These are phyloP conservation scores for Avicennia marina DNA, from an alignment of 257 asterid species.

Conservation along the genomic window DNA sequence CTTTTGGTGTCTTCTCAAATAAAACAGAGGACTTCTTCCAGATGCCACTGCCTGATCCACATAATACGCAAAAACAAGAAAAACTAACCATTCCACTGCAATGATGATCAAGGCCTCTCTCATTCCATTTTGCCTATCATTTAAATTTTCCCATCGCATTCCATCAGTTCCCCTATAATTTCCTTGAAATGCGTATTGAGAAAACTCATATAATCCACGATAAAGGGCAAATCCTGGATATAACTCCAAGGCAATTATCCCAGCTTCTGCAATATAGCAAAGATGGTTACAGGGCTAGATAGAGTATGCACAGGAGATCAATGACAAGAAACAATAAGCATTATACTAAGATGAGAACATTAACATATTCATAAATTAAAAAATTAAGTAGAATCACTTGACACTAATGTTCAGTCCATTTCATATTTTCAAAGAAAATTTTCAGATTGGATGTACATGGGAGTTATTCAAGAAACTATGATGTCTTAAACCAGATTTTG, in stretches of 20 bases:
- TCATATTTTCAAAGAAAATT: no score
- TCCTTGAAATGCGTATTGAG: constrained; percentile 68
- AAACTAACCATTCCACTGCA: constrained; percentile 74
- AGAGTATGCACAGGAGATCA: constrained; percentile 5
- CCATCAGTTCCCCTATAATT: constrained; percentile 81
- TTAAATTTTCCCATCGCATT: constrained; percentile 85
- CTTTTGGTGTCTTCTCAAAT: constrained; percentile 42
- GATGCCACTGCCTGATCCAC: constrained; percentile 64
- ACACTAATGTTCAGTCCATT: no score
- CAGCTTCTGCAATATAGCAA: constrained; percentile 59
- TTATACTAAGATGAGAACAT: no score
- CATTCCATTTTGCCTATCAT: constrained; percentile 67
- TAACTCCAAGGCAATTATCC: constrained; percentile 76
- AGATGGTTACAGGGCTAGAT: background rate
- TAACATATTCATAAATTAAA: no score
- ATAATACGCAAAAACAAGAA: constrained; percentile 67
- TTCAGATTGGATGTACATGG: no score
- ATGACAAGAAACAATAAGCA: no score
- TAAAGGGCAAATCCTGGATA: constrained; percentile 90
- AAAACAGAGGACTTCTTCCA: constrained; percentile 64
- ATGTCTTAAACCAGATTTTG: no score
- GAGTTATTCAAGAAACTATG: no score
- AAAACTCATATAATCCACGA: constrained; percentile 82
- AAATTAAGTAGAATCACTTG: no score
- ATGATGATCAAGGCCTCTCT: constrained; percentile 58